These are phyloP conservation scores for Penstemon eatonii DNA, from an alignment of 257 asterid species.

Conservation along the genomic window DNA sequence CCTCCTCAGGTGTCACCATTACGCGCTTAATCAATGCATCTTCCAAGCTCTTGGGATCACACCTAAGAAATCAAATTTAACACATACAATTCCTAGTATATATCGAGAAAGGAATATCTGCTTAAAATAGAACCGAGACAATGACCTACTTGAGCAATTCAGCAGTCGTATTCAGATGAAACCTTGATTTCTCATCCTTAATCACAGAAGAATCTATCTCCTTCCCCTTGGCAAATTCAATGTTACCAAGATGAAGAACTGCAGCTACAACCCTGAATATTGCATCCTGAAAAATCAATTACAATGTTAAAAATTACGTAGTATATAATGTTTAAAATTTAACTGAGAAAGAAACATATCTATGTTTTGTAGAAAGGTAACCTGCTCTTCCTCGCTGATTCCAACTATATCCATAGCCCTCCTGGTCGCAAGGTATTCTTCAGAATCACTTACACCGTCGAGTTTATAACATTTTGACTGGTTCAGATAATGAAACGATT, in stretches of 20 bases:
- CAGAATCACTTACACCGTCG: constrained; percentile 86
- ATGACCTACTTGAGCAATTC: constrained; percentile 76
- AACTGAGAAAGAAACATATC: constrained; percentile 21
- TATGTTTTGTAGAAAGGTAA: constrained; percentile 33
- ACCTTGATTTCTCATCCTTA: constrained; percentile 88
- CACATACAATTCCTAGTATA: constrained; percentile 16
- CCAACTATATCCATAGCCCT: constrained; percentile 99
- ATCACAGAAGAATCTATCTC: constrained; percentile 95
- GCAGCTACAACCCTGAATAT: constrained; percentile 97
- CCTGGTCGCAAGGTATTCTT: constrained; percentile 91
- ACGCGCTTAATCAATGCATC: constrained; percentile 94
- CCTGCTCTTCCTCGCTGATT: constrained; percentile 96
- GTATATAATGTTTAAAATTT: constrained; percentile 19
- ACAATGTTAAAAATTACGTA: constrained; percentile 24
- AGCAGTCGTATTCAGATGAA: constrained; percentile 82
- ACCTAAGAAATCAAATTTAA: constrained; percentile 51
- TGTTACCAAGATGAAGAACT: constrained; percentile 92
- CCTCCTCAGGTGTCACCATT: constrained; percentile 97
- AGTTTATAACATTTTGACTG: constrained; percentile 85
- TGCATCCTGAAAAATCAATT: constrained; percentile 62
- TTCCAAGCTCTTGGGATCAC: constrained; percentile 93
- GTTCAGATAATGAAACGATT: constrained; percentile 82
- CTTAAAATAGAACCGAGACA: constrained; percentile 21
- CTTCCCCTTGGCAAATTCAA: constrained; percentile 89
- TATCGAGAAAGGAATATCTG: constrained; percentile 20